These are phyloP conservation scores for Yamadazyma diddensiae DNA, from an alignment of 1,139 yeast species.

Conservation along the genomic window DNA sequence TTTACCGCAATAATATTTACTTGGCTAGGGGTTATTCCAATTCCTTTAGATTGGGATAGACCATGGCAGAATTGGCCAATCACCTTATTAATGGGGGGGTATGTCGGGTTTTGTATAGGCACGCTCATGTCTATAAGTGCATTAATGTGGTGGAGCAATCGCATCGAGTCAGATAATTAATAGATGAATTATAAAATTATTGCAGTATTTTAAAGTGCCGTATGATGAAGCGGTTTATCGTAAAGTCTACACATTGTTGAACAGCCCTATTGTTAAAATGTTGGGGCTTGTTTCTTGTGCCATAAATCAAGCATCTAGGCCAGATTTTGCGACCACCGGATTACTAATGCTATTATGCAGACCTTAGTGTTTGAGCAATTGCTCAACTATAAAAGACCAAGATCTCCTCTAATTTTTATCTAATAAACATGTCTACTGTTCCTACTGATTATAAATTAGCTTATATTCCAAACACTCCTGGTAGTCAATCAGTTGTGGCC, in stretches of 20 bases:
- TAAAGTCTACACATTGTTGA: no score
- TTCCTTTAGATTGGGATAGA: constrained; percentile 96
- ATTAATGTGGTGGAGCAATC: not conserved
- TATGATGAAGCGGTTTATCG: no score
- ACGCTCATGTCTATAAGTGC: constrained; percentile 14
- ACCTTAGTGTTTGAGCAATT: no score
- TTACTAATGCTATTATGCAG: no score
- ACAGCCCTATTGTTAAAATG: no score
- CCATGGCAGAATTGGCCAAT: constrained; percentile 99
- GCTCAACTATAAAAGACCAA: no score
- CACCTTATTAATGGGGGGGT: constrained; percentile 79
- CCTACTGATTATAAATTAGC: constrained; percentile 54
- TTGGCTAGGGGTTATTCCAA: constrained; percentile 92
- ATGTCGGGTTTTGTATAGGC: constrained; percentile 68
- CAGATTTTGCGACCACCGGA: no score
- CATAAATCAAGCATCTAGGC: no score
- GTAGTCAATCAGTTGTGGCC: constrained; percentile 39
- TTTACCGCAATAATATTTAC: constrained; percentile 66
- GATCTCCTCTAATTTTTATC: no score
- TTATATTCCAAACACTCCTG: constrained; percentile 56
- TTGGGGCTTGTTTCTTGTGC: no score
- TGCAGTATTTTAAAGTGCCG: not conserved
- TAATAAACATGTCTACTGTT: constrained; percentile 20
- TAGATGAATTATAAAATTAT: no score
- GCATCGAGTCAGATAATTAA: no score